Evolutionary conservation across 164 flowering plant species (phyloP).

Genomic region (Echeveria elegans): DNA sequence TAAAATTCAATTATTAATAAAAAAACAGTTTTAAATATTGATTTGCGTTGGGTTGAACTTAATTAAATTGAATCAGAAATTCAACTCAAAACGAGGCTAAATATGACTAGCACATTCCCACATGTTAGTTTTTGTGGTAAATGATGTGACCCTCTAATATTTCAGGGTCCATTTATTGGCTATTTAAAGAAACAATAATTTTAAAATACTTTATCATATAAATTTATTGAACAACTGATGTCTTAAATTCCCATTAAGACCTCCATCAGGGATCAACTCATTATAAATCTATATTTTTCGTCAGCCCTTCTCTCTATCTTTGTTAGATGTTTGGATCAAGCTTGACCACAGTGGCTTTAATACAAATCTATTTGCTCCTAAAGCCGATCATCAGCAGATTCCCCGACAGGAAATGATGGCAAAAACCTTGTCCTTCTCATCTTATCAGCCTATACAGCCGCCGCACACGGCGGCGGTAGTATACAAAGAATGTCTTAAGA

Average conservation of each 20-base stretch:
- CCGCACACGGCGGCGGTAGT: neutral
- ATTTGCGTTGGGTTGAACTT: no score
- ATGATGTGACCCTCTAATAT: no score
- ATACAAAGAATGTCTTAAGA: slow-evolving; percentile 22
- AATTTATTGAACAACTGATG: no score
- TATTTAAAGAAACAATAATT: no score
- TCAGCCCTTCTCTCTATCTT: neutral
- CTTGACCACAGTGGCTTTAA: neutral
- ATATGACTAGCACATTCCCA: no score
- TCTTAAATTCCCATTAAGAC: neutral
- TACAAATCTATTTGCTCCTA: neutral
- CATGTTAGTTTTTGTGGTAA: no score
- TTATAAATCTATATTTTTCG: neutral
- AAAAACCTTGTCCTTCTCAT: neutral
- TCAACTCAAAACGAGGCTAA: no score
- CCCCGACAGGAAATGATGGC: neutral
- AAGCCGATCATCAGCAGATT: neutral
- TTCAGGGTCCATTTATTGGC: no score
- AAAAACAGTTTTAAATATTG: no score
- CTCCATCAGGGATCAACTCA: neutral
- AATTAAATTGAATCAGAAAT: no score
- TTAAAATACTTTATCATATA: no score
- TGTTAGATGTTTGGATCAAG: neutral
- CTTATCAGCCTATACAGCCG: neutral
- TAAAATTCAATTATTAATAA: no score